Conservation (phyloP, 73 alveolate genomes). For the Effrenium voratum region DNA sequence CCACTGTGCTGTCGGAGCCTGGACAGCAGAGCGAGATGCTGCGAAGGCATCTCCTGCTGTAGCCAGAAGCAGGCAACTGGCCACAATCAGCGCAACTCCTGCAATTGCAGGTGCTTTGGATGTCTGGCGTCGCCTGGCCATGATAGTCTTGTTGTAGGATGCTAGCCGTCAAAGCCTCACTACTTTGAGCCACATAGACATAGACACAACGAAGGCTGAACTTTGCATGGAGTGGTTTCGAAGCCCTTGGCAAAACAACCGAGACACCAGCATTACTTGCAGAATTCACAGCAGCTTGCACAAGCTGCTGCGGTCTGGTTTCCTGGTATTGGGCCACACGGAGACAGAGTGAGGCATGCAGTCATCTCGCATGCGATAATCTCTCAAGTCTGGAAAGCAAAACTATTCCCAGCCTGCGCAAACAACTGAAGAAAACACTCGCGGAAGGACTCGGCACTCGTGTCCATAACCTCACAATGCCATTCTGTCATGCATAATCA, state of each 20-base stretch:
- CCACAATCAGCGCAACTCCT: constrained; percentile 32
- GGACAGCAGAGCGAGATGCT: constrained; percentile 22
- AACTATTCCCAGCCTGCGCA: background rate
- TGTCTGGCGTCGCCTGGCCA: too few species aligned
- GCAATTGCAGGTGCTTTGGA: constrained; percentile 31
- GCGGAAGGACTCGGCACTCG: constrained; percentile 56
- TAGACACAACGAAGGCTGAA: too few species aligned
- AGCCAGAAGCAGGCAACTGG: constrained; percentile 76
- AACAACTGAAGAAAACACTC: constrained; percentile 60
- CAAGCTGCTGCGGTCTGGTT: background rate
- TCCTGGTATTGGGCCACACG: too few species aligned
- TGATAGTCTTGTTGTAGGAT: too few species aligned
- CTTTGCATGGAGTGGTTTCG: too few species aligned
- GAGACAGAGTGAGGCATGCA: too few species aligned
- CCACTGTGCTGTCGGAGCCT: background rate
- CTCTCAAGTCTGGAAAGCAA: background rate
- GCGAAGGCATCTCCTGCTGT: constrained; percentile 68
- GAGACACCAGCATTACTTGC: too few species aligned
- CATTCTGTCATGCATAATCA: background rate
- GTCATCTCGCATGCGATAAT: too few species aligned
- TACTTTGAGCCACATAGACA: too few species aligned
- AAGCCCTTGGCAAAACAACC: too few species aligned
- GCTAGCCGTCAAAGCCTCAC: too few species aligned
- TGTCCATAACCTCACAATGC: constrained; percentile 53
- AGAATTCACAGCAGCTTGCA: background rate